phyloP scores from a whole-genome alignment of 2,329 filamentous ascomycete species.

The Pseudogymnoascus sp. region DNA sequence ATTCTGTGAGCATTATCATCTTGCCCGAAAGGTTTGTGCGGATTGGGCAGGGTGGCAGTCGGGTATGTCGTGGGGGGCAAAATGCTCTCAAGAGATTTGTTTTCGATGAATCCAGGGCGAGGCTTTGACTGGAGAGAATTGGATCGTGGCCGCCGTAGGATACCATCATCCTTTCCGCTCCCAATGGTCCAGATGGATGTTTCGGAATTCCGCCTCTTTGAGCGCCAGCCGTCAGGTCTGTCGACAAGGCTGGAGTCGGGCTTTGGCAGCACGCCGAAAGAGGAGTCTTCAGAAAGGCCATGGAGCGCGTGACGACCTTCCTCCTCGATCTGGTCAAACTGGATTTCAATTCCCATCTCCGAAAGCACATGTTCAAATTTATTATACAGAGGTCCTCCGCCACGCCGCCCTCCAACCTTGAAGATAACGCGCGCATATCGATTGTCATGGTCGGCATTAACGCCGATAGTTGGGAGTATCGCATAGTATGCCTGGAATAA shows the following conservation, averaged over 20 bases:
- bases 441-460: conserved; percentile 65
- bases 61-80: background rate
- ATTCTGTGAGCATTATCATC: background rate
- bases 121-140: conserved; percentile 13
- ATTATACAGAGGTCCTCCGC: conserved; percentile 50
- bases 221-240: conserved; percentile 8
- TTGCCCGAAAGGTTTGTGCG: background rate
- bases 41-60: background rate
- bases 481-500: conserved; percentile 75
- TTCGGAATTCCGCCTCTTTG: conserved; percentile 26
- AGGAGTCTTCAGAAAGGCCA: background rate
- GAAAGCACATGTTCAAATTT: conserved; percentile 62
- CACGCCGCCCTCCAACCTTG: conserved; percentile 60
- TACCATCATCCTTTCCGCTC: conserved; percentile 11
- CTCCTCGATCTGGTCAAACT: conserved; percentile 41
- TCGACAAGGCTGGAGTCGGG: background rate
- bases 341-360: conserved; percentile 63
- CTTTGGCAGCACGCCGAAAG: background rate
- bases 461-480: conserved; percentile 60
- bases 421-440: conserved; percentile 72
- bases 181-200: conserved; percentile 23
- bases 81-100: background rate
- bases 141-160: conserved; percentile 19
- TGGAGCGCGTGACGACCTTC: conserved; percentile 5
- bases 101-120: background rate